phyloP scores from a whole-genome alignment of 352 stramenopile genomes.

The Globisporangium abappressorium region DNA sequence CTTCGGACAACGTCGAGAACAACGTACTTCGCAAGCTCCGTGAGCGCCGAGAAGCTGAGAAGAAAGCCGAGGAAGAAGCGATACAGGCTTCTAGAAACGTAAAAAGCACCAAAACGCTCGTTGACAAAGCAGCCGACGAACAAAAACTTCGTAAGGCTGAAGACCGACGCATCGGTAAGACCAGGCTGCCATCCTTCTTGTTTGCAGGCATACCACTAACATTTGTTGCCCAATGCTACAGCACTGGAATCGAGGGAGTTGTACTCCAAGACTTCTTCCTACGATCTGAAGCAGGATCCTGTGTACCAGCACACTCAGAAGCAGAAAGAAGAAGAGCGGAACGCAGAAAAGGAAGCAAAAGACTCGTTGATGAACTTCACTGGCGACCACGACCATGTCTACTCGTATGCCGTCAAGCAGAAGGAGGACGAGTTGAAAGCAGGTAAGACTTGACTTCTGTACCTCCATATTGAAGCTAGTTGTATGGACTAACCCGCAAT shows the following conservation, averaged over 20 bases:
- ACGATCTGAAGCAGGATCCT: slow-evolving; percentile 44
- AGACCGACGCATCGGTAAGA: slow-evolving; percentile 29
- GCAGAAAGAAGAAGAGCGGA: slow-evolving; percentile 38
- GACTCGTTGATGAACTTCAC: slow-evolving; percentile 26
- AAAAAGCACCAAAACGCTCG: slow-evolving; percentile 46
- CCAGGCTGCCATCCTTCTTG: background rate
- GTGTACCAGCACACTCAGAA: slow-evolving; percentile 50
- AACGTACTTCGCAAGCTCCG: slow-evolving; percentile 32
- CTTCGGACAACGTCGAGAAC: slow-evolving; percentile 20
- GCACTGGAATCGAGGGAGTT: slow-evolving; percentile 31
- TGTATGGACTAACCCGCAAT: background rate
- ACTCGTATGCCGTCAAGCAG: slow-evolving; percentile 16
- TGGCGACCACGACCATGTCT: slow-evolving; percentile 22
- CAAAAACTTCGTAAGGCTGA: slow-evolving; percentile 37
- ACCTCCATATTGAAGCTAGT: background rate
- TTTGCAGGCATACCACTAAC: background rate
- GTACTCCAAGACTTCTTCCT: slow-evolving; percentile 34
- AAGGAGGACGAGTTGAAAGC: slow-evolving; percentile 20
- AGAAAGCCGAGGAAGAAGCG: slow-evolving; percentile 41
- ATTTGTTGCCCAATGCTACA: background rate
- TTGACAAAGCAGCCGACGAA: slow-evolving; percentile 46
- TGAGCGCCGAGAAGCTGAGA: slow-evolving; percentile 37
- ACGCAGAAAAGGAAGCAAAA: slow-evolving; percentile 23
- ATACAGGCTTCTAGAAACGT: slow-evolving; percentile 24
- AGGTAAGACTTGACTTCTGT: slow-evolving; percentile 1